A percentile compares a stretch with the other conserved stretches of the same genome.
Evolutionary conservation across 116 monocot genomes (phyloP).

Genomic region (Dioscorea cayenensis): DNA sequence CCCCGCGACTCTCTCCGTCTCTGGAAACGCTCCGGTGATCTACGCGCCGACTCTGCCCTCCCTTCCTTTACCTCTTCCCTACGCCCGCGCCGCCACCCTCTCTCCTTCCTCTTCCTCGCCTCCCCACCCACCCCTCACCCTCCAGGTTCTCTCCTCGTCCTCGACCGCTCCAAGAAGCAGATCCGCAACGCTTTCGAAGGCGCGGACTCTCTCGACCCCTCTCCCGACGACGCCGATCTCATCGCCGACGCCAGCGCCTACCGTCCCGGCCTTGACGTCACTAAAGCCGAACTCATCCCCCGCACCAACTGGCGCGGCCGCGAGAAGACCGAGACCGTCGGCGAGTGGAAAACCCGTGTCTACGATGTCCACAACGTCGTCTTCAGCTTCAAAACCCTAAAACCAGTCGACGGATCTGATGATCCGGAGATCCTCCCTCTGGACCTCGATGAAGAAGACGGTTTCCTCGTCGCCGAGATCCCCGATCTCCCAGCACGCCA

Average conservation of each 20-base stretch:
- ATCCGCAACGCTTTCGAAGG: constrained; percentile 59
- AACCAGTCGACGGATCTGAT: constrained; percentile 49
- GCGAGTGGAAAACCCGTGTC: constrained; percentile 81
- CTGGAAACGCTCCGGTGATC: constrained; percentile 56
- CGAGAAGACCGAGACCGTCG: constrained; percentile 85
- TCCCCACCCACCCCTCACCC: constrained; percentile 8
- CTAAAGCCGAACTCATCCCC: constrained; percentile 66
- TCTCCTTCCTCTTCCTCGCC: constrained; percentile 59
- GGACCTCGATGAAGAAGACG: constrained; percentile 49
- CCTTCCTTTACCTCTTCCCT: constrained; percentile 43
- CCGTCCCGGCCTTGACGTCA: constrained; percentile 82
- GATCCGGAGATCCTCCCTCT: constrained; percentile 24
- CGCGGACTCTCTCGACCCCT: constrained; percentile 1
- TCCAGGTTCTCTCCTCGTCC: constrained; percentile 43
- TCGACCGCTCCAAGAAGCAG: constrained; percentile 40
- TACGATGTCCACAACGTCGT: constrained; percentile 95
- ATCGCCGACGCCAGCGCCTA: constrained; percentile 43
- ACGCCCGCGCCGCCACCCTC: constrained; percentile 36
- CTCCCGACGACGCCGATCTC: constrained; percentile 16
- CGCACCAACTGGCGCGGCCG: constrained; percentile 78
- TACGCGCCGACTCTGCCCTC: constrained; percentile 73
- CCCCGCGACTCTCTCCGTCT: constrained; percentile 68
- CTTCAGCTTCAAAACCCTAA: constrained; percentile 68
- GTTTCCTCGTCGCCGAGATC: constrained; percentile 75
- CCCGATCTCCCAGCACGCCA: constrained; percentile 23